Base-by-base conservation (phyloP, 1,139 yeast species). In the Lodderomyces parapsilosis region DNA sequence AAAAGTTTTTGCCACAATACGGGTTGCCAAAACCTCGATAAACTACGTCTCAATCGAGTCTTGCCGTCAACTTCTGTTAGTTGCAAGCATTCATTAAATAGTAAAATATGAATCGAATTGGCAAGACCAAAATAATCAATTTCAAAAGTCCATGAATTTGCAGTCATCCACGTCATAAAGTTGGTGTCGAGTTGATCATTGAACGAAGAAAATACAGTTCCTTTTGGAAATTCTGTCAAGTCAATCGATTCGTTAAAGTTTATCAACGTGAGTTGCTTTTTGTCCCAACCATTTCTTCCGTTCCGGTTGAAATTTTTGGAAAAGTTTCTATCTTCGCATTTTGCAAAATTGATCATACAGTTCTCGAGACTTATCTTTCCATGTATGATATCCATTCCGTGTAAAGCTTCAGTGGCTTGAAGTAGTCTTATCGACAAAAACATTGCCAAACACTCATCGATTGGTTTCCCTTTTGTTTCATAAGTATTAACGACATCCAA, bases 191-290 rank as follows among this genome's bases (percentile, higher is more conserved):
- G 15, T 15, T 4, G 6, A 44, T 89, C 39, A 71, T 71, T 6
- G 39, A 22, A 86, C 89, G 85, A 51, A 75, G 71, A 13, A 59
- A 89, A 90, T 48, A 71, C 71, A 0, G 78, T 78, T 38, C 72
- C 71, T 2, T 60, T 53, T 2, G 59, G 55, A 47, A 83, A 80
- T 31, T 86, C 62, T 0, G 74, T 66, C 62, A 87, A 62, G 56
- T 91, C 97, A 20, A 89, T 77, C 0, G 94, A 83, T 46, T 94
- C 72, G 1, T 96, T 96, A 63, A 87, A 90, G 62, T 90, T 96
- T 50, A 90, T 86, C 41, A 91, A 60, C 15, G 78, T 74, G 4
- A 89, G 58, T 18, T 90, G 86, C 51, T 78, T 77, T 2, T 61
- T 54, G 17, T 58, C 49, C 89, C 90, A 83, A 2, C 76, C 77